Conservation (phyloP, 2,329 filamentous ascomycete genomes). For the Albifimbria verrucaria region DNA sequence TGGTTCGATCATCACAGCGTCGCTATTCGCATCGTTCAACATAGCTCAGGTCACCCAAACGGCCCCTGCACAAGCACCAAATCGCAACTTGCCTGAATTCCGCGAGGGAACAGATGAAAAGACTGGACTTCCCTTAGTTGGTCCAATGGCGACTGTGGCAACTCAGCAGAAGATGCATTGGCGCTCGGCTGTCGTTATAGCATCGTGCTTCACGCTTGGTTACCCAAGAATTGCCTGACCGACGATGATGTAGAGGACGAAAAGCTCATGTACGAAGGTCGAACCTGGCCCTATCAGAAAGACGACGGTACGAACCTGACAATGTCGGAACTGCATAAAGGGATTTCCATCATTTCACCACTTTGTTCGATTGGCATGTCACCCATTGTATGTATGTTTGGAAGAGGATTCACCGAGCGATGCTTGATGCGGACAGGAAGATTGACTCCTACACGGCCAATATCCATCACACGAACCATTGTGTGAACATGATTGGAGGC, state of each 20-base stretch:
- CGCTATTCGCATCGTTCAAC: neutral
- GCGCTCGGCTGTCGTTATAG: constrained; percentile 12
- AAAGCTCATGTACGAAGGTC: constrained; percentile 14
- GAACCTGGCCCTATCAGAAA: constrained; percentile 11
- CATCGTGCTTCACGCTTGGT: constrained; percentile 17
- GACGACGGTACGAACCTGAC: constrained; percentile 11
- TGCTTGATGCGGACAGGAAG: constrained; percentile 11
- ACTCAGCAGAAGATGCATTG: constrained; percentile 11
- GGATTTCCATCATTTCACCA: constrained; percentile 14
- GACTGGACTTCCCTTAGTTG: constrained; percentile 12
- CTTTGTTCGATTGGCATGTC: constrained; percentile 17
- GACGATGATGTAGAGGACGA: constrained; percentile 17
- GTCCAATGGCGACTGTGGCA: constrained; percentile 17
- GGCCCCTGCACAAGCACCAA: neutral
- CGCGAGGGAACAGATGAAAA: constrained; percentile 9
- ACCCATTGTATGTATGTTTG: constrained; percentile 17
- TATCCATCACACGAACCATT: constrained; percentile 16
- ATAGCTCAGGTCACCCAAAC: too few relatives aligned
- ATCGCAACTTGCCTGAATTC: constrained; percentile 6
- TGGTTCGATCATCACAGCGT: neutral
- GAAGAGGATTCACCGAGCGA: constrained; percentile 16
- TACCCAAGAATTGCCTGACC: constrained; percentile 14
- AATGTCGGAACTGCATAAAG: constrained; percentile 10
- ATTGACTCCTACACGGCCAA: constrained; percentile 18
- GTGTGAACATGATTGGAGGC: constrained; percentile 15